Conservation (phyloP, 2,329 filamentous ascomycete species). For the Aspergillus sp. region DNA sequence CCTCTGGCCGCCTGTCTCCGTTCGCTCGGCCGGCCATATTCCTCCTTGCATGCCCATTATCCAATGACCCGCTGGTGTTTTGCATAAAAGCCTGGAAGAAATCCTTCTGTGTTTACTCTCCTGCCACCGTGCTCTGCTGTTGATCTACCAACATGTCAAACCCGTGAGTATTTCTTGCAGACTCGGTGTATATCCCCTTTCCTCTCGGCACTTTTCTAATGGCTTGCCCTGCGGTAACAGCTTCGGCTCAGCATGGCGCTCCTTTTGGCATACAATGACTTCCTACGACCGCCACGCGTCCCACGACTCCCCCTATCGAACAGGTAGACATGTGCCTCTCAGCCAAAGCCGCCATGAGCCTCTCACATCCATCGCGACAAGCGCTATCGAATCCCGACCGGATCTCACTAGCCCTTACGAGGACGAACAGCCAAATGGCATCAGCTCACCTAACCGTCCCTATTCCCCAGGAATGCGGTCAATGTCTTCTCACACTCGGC, state of each 20-base stretch:
- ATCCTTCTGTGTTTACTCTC: slow-evolving; percentile 6
- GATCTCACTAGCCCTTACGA: slow-evolving; percentile 78
- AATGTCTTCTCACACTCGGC: slow-evolving; percentile 63
- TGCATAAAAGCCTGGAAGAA: slow-evolving; percentile 10
- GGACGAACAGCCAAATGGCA: slow-evolving; percentile 63
- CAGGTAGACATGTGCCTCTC: slow-evolving; percentile 84
- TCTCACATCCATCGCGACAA: slow-evolving; percentile 82
- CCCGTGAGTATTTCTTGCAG: slow-evolving; percentile 18
- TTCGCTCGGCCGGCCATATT: background rate
- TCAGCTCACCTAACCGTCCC: slow-evolving; percentile 63
- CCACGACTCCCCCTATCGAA: slow-evolving; percentile 89
- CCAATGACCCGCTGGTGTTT: slow-evolving; percentile 18
- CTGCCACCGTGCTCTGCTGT: background rate
- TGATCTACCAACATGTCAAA: slow-evolving; percentile 21
- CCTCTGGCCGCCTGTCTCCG: slow-evolving; percentile 10
- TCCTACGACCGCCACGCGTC: slow-evolving; percentile 81
- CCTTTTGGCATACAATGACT: slow-evolving; percentile 93
- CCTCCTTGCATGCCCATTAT: slow-evolving; percentile 5
- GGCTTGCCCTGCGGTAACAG: slow-evolving; percentile 38
- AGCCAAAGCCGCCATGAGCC: slow-evolving; percentile 77
- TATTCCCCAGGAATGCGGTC: slow-evolving; percentile 91
- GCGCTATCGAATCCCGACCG: slow-evolving; percentile 79
- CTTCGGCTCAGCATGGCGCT: slow-evolving; percentile 72
- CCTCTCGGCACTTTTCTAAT: background rate
- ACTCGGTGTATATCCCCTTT: background rate